phyloP scores from a whole-genome alignment of 2,329 filamentous ascomycete genomes.

The Alternaria viburni region DNA sequence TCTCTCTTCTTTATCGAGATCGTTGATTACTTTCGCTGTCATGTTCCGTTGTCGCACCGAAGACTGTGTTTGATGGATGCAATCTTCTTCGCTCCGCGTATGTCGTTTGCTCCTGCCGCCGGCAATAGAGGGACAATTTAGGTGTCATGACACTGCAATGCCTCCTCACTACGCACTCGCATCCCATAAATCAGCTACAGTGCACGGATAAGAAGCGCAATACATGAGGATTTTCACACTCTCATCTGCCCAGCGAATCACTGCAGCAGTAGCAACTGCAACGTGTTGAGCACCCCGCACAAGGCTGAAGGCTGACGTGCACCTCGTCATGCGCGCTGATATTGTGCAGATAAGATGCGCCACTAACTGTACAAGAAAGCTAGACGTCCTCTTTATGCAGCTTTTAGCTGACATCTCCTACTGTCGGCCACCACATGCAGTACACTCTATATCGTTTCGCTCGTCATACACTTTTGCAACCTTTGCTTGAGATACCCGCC shows the following conservation, averaged over 20 bases:
- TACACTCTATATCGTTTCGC: background rate
- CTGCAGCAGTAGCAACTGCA: background rate
- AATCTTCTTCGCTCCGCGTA: background rate
- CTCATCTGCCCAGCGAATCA: background rate
- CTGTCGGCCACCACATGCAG: background rate
- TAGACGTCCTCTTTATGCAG: background rate
- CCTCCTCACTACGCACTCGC: background rate
- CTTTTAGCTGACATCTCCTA: background rate
- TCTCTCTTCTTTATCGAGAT: background rate
- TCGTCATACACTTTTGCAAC: background rate
- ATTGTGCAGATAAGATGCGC: background rate
- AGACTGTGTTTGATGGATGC: background rate
- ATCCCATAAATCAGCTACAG: background rate
- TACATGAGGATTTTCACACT: background rate
- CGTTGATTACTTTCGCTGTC: background rate
- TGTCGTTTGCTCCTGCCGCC: background rate
- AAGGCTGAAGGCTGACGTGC: background rate
- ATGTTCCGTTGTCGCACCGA: background rate
- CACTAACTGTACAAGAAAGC: background rate
- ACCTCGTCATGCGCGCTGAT: background rate
- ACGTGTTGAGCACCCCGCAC: background rate
- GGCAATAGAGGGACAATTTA: background rate
- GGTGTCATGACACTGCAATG: background rate
- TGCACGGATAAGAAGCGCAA: rapidly evolving
- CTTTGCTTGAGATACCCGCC: background rate